phyloP scores from a whole-genome alignment of 148 eudicot species.

The Suaeda aralocaspica region DNA sequence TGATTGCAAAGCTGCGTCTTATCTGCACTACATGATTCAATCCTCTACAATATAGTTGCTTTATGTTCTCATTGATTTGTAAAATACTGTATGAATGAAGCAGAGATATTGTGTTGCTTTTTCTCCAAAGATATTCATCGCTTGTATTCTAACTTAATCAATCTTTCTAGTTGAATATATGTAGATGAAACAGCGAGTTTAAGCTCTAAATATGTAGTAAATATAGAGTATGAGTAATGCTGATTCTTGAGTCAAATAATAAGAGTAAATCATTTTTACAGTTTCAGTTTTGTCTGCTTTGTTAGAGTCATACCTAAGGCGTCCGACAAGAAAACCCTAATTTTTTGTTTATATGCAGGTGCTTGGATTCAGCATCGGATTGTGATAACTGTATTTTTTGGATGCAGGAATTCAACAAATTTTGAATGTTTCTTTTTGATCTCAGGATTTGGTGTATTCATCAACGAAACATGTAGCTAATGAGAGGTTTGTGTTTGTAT shows the following conservation, averaged over 20 bases:
- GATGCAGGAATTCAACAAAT: background rate
- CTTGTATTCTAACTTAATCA: background rate
- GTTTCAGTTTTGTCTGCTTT: no score
- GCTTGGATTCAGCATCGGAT: background rate
- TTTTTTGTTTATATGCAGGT: constrained; percentile 9
- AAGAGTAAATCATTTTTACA: no score
- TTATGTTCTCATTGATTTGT: background rate
- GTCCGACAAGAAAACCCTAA: background rate
- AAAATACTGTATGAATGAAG: background rate
- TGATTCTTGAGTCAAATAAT: no score
- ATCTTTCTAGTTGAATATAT: background rate
- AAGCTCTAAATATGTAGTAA: background rate
- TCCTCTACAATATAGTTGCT: background rate
- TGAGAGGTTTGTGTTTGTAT: constrained; percentile 2
- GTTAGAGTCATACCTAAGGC: no score
- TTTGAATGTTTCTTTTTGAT: background rate
- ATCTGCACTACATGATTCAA: background rate
- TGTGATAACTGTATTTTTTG: background rate
- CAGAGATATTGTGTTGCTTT: background rate
- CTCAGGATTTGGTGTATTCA: background rate
- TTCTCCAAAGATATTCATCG: background rate
- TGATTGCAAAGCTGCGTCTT: background rate
- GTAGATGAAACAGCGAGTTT: background rate
- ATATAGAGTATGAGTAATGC: no score
- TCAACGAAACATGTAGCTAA: background rate